Base-by-base conservation (phyloP, 805 yeast species). In the Cyberlindnera suaveolens region DNA sequence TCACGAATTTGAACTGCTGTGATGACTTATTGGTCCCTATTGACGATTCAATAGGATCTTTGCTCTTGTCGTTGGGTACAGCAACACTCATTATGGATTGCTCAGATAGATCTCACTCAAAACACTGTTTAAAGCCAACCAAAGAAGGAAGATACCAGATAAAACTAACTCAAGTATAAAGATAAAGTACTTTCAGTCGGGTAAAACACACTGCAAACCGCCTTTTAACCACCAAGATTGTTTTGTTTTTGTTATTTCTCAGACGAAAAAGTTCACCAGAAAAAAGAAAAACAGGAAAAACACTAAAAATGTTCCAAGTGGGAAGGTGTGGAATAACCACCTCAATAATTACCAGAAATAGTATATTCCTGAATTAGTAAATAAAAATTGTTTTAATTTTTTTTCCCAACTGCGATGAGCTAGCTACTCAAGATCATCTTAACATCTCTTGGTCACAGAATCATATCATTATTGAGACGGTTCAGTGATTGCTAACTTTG, bases 1-100 rank as follows among this genome's bases (percentile, higher is more conserved):
- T 51, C 6, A 57, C 60, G 39, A 57, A 57, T 11, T 48, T 44
- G 46, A 56, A 54, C 20, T 45, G 27, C 11, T 23, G 27, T 23
- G 27, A 23, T 23, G 27, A 23, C 27, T 23, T 23, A 23, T 9
- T 23, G 27, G 27, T 23, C 27, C 2, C 27, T 23, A 23, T 23
- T 9, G 27, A 23, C 27, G 27, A 23, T 23, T 23, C 27, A 23
- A 23, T 23, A 23, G 11, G 13, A 23, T 23, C 27, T 23, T 23
- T 23, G 27, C 27, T 23, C 27, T 23, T 23, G 2, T 23, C 27
- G 27, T 23, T 23, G 27, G 27, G 27, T 23, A 23, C 27, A 23
- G 27, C 27, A 23, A 23, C 27, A 23, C 27, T 23, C 27, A 23
- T 23, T 9, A 23, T 23, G 13, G 27, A 11, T 9, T 9, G 27